Conservation (phyloP, 805 yeast species). For the Isabelozyma gotoi region DNA sequence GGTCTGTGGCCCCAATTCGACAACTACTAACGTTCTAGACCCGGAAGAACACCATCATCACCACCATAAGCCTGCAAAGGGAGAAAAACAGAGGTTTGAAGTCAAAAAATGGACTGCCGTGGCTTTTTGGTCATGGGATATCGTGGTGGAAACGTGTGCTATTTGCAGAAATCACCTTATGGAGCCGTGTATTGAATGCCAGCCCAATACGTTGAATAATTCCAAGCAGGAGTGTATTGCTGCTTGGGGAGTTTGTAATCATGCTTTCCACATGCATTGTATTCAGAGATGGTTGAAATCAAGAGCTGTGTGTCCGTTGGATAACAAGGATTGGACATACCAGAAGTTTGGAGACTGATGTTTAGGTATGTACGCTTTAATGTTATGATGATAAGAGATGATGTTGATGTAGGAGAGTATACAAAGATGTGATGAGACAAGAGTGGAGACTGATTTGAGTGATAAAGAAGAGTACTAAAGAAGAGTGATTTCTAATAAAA, state of each 20-base stretch:
- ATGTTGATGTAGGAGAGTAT: too few relatives aligned
- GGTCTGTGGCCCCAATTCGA: conserved; percentile 2
- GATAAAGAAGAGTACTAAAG: too few relatives aligned
- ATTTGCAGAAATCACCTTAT: conserved; percentile 96
- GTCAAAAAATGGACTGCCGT: conserved; percentile 98
- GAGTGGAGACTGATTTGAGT: too few relatives aligned
- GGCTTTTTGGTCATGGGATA: conserved; percentile 99
- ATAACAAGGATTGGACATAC: conserved; percentile 82
- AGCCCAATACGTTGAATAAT: conserved; percentile 67
- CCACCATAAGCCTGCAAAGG: conserved; percentile 23
- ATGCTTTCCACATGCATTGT: conserved; percentile 98
- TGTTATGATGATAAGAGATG: neutral
- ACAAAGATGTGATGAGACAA: too few relatives aligned
- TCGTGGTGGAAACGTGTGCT: conserved; percentile 93
- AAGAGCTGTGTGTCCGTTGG: conserved; percentile 95
- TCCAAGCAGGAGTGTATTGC: conserved; percentile 80
- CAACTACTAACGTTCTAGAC: conserved; percentile 15
- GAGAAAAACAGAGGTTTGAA: conserved; percentile 70
- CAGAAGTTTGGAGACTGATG: conserved; percentile 65
- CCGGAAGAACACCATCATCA: conserved; percentile 15
- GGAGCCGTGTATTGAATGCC: conserved; percentile 98
- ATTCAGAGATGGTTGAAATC: conserved; percentile 93
- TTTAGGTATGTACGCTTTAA: neutral
- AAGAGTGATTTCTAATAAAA: too few relatives aligned
- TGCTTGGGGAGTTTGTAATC: conserved; percentile 97